Evolutionary conservation across 768 basidiomycete genomes (phyloP), one percentile per base, ranked within the genome.

Genomic region (Dendrothele bispora): DNA sequence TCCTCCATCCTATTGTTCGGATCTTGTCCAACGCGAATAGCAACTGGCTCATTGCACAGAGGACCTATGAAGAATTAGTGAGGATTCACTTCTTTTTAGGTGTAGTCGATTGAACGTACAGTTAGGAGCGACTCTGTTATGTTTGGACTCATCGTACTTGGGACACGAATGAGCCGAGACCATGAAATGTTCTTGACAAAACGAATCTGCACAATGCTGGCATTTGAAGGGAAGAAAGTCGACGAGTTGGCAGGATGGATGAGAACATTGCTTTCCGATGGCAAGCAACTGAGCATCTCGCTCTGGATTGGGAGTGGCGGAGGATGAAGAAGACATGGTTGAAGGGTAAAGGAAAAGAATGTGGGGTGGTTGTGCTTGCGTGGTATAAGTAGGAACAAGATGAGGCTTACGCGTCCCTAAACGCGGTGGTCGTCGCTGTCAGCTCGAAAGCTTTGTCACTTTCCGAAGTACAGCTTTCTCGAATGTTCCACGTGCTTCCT

Each of bases 181-280:
- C 51, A 77, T 78, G 69, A 84, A 92, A 60, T 94, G 91, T 11
- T 90, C 86, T 34, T 82, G 80, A 56, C 91, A 94, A 69, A 83
- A 93, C 0, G 74, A 71, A 14, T 74, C 63, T 12, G 73, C 60
- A 63, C 91, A 94, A 57, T 91, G 88, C 41, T 88, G 84, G 63
- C 91, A 94, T 66, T 85, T 87, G 75, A 92, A 87, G 0, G 91
- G 90, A 10, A 93, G 71, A 55, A 91, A 92, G 71, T 93, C 91
- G 59, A 91, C 77, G 52, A 88, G 76, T 24, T 74, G 65, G 66
- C 91, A 93, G 1, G 78, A 66, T 0, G 77, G 61, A 42, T 80
- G 73, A 12, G 84, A 80, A 66, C 91, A 93, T 57, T 88, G 84
- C 48, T 79, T 75, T 6, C 88, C 88, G 54, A 92, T 63, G 32